Evolutionary conservation across 2,329 filamentous ascomycete species (phyloP).

Genomic region (Fragosphaeria purpurea): DNA sequence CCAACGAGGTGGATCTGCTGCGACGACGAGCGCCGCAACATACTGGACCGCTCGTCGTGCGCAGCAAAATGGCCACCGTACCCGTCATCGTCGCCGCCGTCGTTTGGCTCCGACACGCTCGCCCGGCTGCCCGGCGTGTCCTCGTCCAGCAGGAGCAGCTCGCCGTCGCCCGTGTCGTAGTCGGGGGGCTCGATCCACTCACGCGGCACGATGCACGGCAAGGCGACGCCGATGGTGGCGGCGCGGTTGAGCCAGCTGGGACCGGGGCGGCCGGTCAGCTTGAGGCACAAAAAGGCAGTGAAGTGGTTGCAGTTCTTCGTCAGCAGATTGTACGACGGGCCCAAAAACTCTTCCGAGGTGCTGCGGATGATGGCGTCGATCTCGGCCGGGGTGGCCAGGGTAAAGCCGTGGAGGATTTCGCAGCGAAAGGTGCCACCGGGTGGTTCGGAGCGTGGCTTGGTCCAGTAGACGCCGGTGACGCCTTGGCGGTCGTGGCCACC

Average conservation of each 20-base stretch:
- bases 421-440: conserved; percentile 68
- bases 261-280: conserved; percentile 58
- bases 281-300: conserved; percentile 64
- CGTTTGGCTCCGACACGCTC: conserved; percentile 52
- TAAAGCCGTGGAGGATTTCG: conserved; percentile 71
- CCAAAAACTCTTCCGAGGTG: conserved; percentile 63
- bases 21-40: conserved; percentile 27
- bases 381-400: conserved; percentile 56
- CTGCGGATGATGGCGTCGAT: conserved; percentile 59
- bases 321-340: conserved; percentile 69
- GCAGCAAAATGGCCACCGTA: neutral
- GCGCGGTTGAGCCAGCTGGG: conserved; percentile 74
- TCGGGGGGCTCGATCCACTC: conserved; percentile 78
- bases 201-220: conserved; percentile 72
- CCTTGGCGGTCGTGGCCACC: conserved; percentile 65
- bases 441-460: conserved; percentile 58
- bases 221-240: conserved; percentile 68
- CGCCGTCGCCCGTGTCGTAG: conserved; percentile 61
- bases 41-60: conserved; percentile 5
- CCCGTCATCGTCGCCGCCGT: neutral
- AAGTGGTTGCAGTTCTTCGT: conserved; percentile 87
- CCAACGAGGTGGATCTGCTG: conserved; percentile 16
- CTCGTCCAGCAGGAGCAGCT: conserved; percentile 44
- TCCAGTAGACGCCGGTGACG: conserved; percentile 76
- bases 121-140: conserved; percentile 17